Evolutionary conservation across 2,329 filamentous ascomycete genomes (phyloP), one percentile per base, ranked within the genome.

Genomic region (Neoascochyta sp.): DNA sequence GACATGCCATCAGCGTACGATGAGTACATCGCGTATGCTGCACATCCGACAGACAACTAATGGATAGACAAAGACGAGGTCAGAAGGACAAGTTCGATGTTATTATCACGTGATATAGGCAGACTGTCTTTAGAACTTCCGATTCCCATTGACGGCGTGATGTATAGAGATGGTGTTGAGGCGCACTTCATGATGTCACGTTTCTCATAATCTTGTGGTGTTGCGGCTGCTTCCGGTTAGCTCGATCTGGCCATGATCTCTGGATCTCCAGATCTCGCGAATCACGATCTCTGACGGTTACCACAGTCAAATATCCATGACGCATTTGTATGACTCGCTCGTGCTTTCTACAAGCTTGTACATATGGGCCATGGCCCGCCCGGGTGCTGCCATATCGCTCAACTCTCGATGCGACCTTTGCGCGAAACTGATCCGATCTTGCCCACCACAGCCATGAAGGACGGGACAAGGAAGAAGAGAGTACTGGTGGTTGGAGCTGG

Each of bases 401-500:
- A 14, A 20, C n/a, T 32, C 22, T 22, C 29, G 27, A 54, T 57
- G 46, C 43, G 34, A 37, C 27, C 18, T 19, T 42, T 45, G 27
- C 40, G 27, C 36, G 51, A 56, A 20, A 50, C 47, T 14, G 48
- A 58, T 13, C 54, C 56, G 4, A 48, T 60, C 26, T 32, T 62
- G 16, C 54, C 53, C 15, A 56, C 47, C 7, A 49, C 43, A 20
- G 59, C 54, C 9, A 63, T 62, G 59, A 46, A 43, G 27, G 34
- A 46, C 13, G 37, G 39, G 15, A 52, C 51, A 17, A 42, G 43
- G 30, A 59, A 46, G 51, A 65, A 65, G 47, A 54, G 46, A 27
- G 61, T 65, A 29, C 37, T 65, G 6, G 49, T 65, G 27, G 61
- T 65, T 10, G 63, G 63, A 18, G 61, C 63, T 27, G 63, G 63